These are phyloP conservation scores for Myxozyma nipponensis DNA, from an alignment of 805 yeast genomes.

Conservation along the genomic window DNA sequence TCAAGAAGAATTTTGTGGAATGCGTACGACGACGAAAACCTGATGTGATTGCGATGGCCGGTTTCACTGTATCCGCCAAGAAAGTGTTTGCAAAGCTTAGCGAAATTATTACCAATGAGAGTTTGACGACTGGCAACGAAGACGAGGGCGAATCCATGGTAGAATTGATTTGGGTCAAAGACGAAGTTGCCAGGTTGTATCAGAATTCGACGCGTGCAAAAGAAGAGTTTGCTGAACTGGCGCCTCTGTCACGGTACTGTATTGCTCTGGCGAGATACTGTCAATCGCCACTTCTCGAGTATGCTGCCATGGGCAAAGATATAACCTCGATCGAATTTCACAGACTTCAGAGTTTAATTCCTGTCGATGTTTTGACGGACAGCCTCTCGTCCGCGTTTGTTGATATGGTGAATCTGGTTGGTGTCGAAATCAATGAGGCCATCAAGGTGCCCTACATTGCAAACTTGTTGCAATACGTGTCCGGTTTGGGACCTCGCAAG, in stretches of 20 bases:
- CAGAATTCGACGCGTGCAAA: slow-evolving; percentile 74
- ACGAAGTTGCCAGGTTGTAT: slow-evolving; percentile 86
- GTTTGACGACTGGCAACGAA: slow-evolving; percentile 42
- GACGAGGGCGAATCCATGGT: slow-evolving; percentile 46
- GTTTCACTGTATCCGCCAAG: slow-evolving; percentile 72
- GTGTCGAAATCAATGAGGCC: slow-evolving; percentile 90
- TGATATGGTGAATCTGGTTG: slow-evolving; percentile 85
- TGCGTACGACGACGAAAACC: slow-evolving; percentile 67
- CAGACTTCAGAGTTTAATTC: slow-evolving; percentile 67
- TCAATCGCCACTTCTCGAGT: slow-evolving; percentile 91
- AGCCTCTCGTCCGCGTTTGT: slow-evolving; percentile 80
- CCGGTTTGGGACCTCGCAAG: slow-evolving; percentile 95
- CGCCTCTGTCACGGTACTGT: slow-evolving; percentile 76
- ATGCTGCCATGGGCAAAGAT: slow-evolving; percentile 74
- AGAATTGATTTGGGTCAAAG: slow-evolving; percentile 77
- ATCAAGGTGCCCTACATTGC: slow-evolving; percentile 71
- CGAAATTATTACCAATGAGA: slow-evolving; percentile 48
- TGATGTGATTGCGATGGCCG: slow-evolving; percentile 86
- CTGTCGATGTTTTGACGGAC: slow-evolving; percentile 57
- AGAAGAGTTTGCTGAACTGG: slow-evolving; percentile 77
- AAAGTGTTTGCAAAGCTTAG: slow-evolving; percentile 46
- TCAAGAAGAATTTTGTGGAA: slow-evolving; percentile 58
- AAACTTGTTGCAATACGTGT: slow-evolving; percentile 65
- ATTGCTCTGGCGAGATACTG: slow-evolving; percentile 86
- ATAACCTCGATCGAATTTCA: slow-evolving; percentile 60